Conservation (phyloP, 495 filamentous ascomycete species). For the Tirmania nivea region DNA sequence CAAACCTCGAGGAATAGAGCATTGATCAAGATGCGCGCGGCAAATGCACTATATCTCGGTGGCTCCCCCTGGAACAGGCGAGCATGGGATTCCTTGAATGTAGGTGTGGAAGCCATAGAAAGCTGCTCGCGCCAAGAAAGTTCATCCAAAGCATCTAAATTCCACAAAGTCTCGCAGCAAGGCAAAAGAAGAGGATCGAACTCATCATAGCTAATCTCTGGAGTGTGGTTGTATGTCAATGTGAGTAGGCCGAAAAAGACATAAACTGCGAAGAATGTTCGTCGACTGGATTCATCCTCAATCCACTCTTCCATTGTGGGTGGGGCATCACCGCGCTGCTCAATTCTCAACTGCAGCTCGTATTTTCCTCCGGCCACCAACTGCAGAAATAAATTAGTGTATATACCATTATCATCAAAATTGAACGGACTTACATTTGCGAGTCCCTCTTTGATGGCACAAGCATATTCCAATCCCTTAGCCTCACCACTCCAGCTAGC, state of each 20-base stretch:
- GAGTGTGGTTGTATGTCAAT: conserved; percentile 91
- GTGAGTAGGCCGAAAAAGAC: conserved; percentile 97
- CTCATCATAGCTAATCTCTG: conserved; percentile 92
- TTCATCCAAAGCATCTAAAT: conserved; percentile 58
- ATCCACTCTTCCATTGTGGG: conserved; percentile 84
- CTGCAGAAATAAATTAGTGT: conserved; percentile 17
- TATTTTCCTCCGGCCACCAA: conserved; percentile 97
- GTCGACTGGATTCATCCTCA: conserved; percentile 85
- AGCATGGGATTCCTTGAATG: conserved; percentile 83
- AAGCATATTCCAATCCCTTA: conserved; percentile 95
- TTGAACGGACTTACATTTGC: conserved; percentile 39
- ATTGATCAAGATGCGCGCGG: conserved; percentile 96
- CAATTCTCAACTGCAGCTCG: conserved; percentile 76
- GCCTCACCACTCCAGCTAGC: conserved; percentile 98
- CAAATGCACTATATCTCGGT: conserved; percentile 87
- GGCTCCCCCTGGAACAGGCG: conserved; percentile 83
- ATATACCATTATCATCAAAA: neutral
- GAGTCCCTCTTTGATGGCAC: conserved; percentile 90
- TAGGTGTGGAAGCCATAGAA: conserved; percentile 44
- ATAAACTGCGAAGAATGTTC: conserved; percentile 97
- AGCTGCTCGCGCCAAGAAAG: conserved; percentile 61
- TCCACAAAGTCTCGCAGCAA: conserved; percentile 89
- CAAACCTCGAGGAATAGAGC: conserved; percentile 95
- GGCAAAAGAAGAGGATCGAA: conserved; percentile 84
- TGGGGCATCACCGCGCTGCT: conserved; percentile 56